Conservation (phyloP, 1,284 basidiomycete genomes). For the Ganoderma resinaceum region DNA sequence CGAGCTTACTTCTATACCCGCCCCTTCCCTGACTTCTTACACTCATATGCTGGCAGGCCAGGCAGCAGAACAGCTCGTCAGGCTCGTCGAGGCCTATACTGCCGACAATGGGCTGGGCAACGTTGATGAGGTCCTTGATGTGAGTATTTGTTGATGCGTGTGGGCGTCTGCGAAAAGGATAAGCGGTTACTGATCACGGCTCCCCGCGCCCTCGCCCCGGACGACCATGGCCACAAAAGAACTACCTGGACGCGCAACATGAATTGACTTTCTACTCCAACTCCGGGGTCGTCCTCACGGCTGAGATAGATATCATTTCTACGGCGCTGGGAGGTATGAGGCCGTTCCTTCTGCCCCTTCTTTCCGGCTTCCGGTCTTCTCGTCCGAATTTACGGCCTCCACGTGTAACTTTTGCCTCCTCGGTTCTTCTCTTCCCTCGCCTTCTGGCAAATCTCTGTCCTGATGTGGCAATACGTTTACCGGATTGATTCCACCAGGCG, state of each 20-base stretch:
- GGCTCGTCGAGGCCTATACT: conserved; percentile 58
- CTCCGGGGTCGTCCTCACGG: conserved; percentile 58
- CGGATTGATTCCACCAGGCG: conserved; percentile 52
- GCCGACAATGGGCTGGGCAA: conserved; percentile 62
- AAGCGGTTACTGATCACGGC: conserved; percentile 3
- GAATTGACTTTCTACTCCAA: conserved; percentile 62
- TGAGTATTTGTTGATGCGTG: conserved; percentile 28
- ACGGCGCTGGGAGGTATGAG: conserved; percentile 69
- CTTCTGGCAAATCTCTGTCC: conserved; percentile 2
- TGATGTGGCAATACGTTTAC: conserved; percentile 13
- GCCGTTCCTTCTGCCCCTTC: not conserved
- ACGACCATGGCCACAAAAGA: conserved; percentile 46
- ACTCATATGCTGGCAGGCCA: conserved; percentile 47
- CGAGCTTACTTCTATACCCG: not conserved
- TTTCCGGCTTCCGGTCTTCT: not conserved
- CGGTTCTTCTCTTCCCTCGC: not conserved
- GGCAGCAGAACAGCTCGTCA: conserved; percentile 62
- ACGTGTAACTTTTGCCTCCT: not conserved
- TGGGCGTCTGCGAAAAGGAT: conserved; percentile 28
- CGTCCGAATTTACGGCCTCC: not conserved
- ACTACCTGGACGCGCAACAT: conserved; percentile 69
- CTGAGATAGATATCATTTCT: conserved; percentile 68
- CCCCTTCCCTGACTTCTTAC: conserved; percentile 4
- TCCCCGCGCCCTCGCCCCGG: not conserved
- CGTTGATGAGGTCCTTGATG: conserved; percentile 69